Percentiles rank a stretch among this genome's conserved stretches.
Conservation (phyloP, 2,329 filamentous ascomycete species). For the Apiospora aurea region DNA sequence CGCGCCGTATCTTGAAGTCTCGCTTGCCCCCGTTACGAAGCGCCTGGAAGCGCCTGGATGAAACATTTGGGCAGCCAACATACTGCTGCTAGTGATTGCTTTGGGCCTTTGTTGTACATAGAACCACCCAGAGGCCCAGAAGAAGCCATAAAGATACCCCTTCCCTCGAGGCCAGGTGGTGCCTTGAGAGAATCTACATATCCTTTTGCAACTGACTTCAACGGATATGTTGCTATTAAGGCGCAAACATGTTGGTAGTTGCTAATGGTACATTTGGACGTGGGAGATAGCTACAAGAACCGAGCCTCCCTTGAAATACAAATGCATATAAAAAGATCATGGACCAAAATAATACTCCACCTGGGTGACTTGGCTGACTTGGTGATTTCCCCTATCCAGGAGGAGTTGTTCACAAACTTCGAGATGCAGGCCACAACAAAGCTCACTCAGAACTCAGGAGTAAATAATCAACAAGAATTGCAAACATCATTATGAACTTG, state of each 20-base stretch:
- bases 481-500: background rate
- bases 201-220: background rate
- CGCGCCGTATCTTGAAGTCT: background rate
- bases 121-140: background rate
- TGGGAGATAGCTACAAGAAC: background rate
- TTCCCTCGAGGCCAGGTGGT: background rate
- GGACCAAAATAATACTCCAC: background rate
- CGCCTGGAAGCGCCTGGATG: background rate
- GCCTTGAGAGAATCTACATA: background rate
- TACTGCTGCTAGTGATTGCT: background rate
- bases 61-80: background rate
- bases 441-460: background rate
- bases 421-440: background rate
- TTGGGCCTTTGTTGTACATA: background rate
- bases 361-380: background rate
- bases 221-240: background rate
- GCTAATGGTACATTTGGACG: background rate
- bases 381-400: no score
- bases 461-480: background rate
- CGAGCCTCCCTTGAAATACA: background rate
- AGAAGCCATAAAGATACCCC: slow-evolving; percentile 2
- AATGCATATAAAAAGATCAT: background rate
- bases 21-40: background rate
- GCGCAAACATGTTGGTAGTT: background rate
- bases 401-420: no score